Base-by-base conservation (phyloP, 176 grass and related monocot species). In the Thinopyrum elongatum region DNA sequence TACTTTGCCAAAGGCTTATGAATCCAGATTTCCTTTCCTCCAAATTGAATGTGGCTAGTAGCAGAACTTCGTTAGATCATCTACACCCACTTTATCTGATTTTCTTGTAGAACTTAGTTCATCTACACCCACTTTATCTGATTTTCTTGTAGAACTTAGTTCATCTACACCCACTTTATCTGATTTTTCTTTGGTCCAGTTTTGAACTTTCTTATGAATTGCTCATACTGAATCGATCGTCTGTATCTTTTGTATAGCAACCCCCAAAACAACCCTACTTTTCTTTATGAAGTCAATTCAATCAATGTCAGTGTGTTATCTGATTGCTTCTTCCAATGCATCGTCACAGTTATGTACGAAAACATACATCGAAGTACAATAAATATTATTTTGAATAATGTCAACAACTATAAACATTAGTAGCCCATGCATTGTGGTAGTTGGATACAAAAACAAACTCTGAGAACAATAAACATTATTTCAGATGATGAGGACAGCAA, bases 41-140 rank as follows among this genome's bases (percentile, higher is more conserved):
- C 29, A 26, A 30, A 23, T 35, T 1, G 3, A 70, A 62, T 47
- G 14, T 70, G 22, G 17, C 4, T 23, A 21, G 1, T 31, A 42
- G 79, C 23, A 86, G 31, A 81, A 81, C 22, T 22, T 77, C 25
- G 22, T 85, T n/a, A 28, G 6, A 61, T 63, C 42, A 27, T 58
- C 13, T 35, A 5, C 25, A 46, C 7, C 36, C 34, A 30, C 7
- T 53, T 58, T 22, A 15, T 51, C 30, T 38, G 41, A 62, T 21
- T 36, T 64, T 22, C 1, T 22, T 53, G 79, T 65, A 80, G 44
- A 74, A 81, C 29, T 14, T 84, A 65, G 11, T 55, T 12, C 46
- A 10, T 57, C 22, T 22, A 10, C 33, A 34, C 7, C 27, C 61
- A 46, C 13, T 30, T 76, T 23, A 15, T 51, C 30, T 38, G 41